Conservation (phyloP, 2,329 filamentous ascomycete genomes). For the Pseudocercospora vitis region DNA sequence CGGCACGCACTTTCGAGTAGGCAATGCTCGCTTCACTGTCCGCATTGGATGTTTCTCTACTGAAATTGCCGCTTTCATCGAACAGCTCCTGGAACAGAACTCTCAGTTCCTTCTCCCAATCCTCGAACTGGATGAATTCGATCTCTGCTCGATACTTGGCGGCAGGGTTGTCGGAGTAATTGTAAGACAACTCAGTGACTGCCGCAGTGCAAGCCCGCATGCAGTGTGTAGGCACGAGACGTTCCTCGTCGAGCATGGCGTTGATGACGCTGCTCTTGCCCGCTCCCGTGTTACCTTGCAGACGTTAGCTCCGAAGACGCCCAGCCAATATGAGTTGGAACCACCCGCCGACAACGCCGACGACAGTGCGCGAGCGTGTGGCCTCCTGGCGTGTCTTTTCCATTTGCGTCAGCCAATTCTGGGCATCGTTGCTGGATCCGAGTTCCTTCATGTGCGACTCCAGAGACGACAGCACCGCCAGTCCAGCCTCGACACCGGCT, state of each 20-base stretch:
- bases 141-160: slow-evolving; percentile 56
- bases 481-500: slow-evolving; percentile 41
- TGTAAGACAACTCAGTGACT: slow-evolving; percentile 61
- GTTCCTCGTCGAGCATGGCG: slow-evolving; percentile 61
- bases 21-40: slow-evolving; percentile 52
- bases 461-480: slow-evolving; percentile 19
- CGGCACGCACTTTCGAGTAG: slow-evolving; percentile 53
- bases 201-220: slow-evolving; percentile 64
- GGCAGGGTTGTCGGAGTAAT: slow-evolving; percentile 44
- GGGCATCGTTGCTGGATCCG: slow-evolving; percentile 34
- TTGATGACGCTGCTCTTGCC: slow-evolving; percentile 66
- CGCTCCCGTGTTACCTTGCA: slow-evolving; percentile 54
- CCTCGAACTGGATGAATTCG: slow-evolving; percentile 55
- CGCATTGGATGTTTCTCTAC: slow-evolving; percentile 41
- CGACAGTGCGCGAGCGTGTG: slow-evolving; percentile 46
- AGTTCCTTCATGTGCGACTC: slow-evolving; percentile 37
- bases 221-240: slow-evolving; percentile 57
- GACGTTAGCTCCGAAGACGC: too few species aligned
- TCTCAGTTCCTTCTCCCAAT: slow-evolving; percentile 56
- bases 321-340: slow-evolving; percentile 30
- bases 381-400: slow-evolving; percentile 44
- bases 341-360: slow-evolving; percentile 55
- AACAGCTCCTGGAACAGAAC: slow-evolving; percentile 53
- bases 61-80: slow-evolving; percentile 42
- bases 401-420: slow-evolving; percentile 46